Evolutionary conservation across 345 rosid species (phyloP), one percentile per base, ranked within the genome.

Genomic region (Lagerstroemia speciosa): DNA sequence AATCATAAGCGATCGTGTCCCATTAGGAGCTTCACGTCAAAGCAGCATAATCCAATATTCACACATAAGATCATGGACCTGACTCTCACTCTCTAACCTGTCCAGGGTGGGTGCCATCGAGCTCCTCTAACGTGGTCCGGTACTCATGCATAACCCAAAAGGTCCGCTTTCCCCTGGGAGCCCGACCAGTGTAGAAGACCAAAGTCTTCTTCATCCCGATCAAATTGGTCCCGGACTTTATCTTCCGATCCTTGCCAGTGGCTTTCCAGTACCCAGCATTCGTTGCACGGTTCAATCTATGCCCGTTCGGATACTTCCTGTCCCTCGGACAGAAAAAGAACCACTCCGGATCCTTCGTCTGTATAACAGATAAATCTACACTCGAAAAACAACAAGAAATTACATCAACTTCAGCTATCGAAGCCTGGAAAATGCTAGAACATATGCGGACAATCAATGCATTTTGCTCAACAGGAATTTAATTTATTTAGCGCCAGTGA

Each of bases 141-240:
- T 91, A 91, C 82, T 93, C 98, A 30, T 93, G 98, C 86, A 91
- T 85, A 52, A 93, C 87, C 98, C 98, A 93, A 52, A 79, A 72
- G 57, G 98, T 93, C 66, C 98, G 73, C 15, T 68, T 50, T 0
- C 93, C 97, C 17, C 57, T 86, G 1, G 97, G 97, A 77, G 98
- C 98, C 20, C 98, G 89, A 17, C 99, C 99, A 0, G 57, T 69
- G 76, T 94, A 82, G 74, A 94, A 94, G 36, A 94, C 99, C 17
- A 94, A 83, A 48, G 99, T 88, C 72, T 88, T 91, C 93, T 94
- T 94, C 80, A 85, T 84, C 1, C 99, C 99, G 16, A 94, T 87
- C 75, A 91, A 71, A 38, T 46, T 82, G 0, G 50, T 36, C 8
- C 87, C 79, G 15, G 88, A 87, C 69, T 83, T 89, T 8, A 94